These are phyloP conservation scores for Angophora floribunda DNA, from an alignment of 345 rosid genomes.

Conservation along the genomic window DNA sequence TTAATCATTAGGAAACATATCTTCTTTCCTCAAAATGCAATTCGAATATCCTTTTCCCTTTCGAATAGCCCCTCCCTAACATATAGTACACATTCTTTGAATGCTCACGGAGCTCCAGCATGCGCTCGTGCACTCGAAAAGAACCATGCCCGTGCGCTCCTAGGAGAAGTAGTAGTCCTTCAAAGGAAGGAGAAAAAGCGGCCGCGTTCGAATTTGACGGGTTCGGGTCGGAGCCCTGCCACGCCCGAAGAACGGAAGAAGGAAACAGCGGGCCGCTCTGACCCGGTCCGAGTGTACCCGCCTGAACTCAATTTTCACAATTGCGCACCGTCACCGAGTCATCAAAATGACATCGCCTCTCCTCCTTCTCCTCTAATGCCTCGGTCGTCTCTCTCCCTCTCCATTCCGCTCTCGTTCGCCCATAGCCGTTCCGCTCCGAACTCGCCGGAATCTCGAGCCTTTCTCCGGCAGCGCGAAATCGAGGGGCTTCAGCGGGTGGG, in stretches of 20 bases:
- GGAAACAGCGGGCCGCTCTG: not conserved
- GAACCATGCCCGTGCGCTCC: not conserved
- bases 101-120: not conserved
- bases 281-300: not conserved
- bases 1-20: not conserved
- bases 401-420: not conserved
- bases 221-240: not conserved
- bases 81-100: not conserved
- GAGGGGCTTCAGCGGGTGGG: not conserved
- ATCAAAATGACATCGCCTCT: not conserved
- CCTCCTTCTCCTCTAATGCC: not conserved
- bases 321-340: not conserved
- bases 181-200: not conserved
- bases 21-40: not conserved
- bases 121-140: not conserved
- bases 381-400: not conserved
- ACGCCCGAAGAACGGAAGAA: not conserved
- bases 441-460: not conserved
- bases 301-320: not conserved
- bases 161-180: not conserved
- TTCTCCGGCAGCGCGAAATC: not conserved
- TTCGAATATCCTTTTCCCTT: not conserved
- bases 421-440: not conserved
- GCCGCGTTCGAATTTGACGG: not conserved
- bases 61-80: not conserved